Evolutionary conservation across 1,139 yeast species (phyloP).

Genomic region (Yamadazyma membranifaciens): DNA sequence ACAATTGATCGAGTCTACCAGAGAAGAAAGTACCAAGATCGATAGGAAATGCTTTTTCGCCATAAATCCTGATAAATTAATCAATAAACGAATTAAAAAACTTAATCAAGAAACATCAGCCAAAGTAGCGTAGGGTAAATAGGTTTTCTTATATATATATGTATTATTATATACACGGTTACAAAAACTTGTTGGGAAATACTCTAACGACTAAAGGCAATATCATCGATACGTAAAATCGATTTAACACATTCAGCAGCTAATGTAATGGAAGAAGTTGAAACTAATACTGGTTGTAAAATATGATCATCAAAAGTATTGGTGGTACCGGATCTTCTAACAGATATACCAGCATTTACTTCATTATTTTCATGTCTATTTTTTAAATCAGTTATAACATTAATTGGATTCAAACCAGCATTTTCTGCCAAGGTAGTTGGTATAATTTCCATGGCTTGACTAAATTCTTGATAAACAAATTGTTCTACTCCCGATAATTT

Average conservation of each 20-base stretch:
- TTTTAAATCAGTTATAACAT: slow-evolving; percentile 92
- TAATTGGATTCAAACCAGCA: slow-evolving; percentile 94
- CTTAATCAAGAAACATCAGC: slow-evolving; percentile 8
- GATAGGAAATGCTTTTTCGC: slow-evolving; percentile 65
- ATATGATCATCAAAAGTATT: slow-evolving; percentile 93
- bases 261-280: slow-evolving; percentile 87
- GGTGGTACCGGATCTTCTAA: slow-evolving; percentile 89
- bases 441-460: slow-evolving; percentile 91
- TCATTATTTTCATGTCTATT: slow-evolving; percentile 91
- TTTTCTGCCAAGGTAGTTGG: slow-evolving; percentile 98
- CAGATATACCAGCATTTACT: slow-evolving; percentile 91
- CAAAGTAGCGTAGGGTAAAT: not conserved
- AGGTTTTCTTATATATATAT: not conserved
- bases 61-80: slow-evolving; percentile 53
- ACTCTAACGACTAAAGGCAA: slow-evolving; percentile 52
- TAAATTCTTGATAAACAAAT: slow-evolving; percentile 93
- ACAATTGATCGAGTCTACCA: slow-evolving; percentile 42
- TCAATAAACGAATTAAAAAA: slow-evolving; percentile 40
- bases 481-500: slow-evolving; percentile 87
- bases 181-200: not conserved
- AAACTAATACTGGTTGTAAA: slow-evolving; percentile 92
- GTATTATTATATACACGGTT: slow-evolving; percentile 3
- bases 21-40: slow-evolving; percentile 60
- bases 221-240: slow-evolving; percentile 93
- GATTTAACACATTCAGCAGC: slow-evolving; percentile 97